These are phyloP conservation scores for sweet orange (Citrus sinensis) DNA, from an alignment of 345 rosid genomes.

Conservation along the genomic window DVS_A1.0 CM039164.1:29095001-29095500, in stretches of 20 bases:
- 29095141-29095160: constrained; percentile 44
- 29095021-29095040: not conserved
- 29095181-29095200: constrained; percentile 86
- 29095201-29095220: constrained; percentile 89
- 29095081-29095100: constrained; percentile 3
- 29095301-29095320: constrained; percentile 95
- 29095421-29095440: not conserved
- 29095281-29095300: constrained; percentile 16
- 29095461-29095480: not conserved
- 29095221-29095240: constrained; percentile 1
- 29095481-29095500: constrained; percentile 6
- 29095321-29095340: constrained; percentile 84
- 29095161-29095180: constrained; percentile 56
- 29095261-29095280: constrained; percentile 11
- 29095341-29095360: constrained; percentile 89
- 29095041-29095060: not conserved
- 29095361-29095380: constrained; percentile 87
- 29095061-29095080: not conserved
- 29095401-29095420: constrained; percentile 86
- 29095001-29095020: not conserved
- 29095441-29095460: not conserved
- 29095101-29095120: not conserved
- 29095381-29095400: constrained; percentile 82
- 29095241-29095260: not conserved
- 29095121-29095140: not conserved